A percentile compares a stretch with the other conserved stretches of the same genome.
These are phyloP conservation scores for Collybia mongolica DNA, from an alignment of 768 basidiomycete genomes.

Conservation along the genomic window DNA sequence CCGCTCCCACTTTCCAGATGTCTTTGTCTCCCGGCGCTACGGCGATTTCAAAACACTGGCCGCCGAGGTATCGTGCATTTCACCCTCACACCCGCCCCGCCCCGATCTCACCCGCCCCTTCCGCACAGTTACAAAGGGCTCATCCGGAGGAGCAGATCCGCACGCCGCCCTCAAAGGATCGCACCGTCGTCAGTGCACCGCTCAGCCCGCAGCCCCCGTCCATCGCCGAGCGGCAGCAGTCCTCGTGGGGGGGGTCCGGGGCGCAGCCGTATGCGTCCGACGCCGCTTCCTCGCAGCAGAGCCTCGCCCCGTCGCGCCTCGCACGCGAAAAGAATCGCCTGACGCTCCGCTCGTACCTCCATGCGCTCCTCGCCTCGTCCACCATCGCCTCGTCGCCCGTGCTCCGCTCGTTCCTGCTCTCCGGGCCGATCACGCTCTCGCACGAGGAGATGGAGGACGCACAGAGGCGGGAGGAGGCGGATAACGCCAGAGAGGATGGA, in stretches of 20 bases:
- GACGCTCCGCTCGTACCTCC: constrained; percentile 92
- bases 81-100: not conserved
- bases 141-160: constrained; percentile 83
- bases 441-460: constrained; percentile 80
- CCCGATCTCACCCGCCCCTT: constrained; percentile 9
- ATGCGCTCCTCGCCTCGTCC: constrained; percentile 67
- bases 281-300: constrained; percentile 14
- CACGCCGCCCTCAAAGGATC: constrained; percentile 87
- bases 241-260: not conserved
- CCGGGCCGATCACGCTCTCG: constrained; percentile 67
- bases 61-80: constrained; percentile 57
- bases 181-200: constrained; percentile 59
- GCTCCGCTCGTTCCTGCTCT: constrained; percentile 80
- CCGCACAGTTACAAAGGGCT: constrained; percentile 73
- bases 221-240: constrained; percentile 9
- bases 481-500: constrained; percentile 84
- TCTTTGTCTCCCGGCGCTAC: constrained; percentile 89
- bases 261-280: no score
- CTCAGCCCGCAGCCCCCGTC: constrained; percentile 28
- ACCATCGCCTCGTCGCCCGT: constrained; percentile 84
- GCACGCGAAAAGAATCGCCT: constrained; percentile 93
- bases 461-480: constrained; percentile 80
- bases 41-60: constrained; percentile 93
- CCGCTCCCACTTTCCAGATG: constrained; percentile 66
- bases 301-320: constrained; percentile 45